Evolutionary conservation across 805 yeast species (phyloP).

Genomic region (Candida peoriensis): DNA sequence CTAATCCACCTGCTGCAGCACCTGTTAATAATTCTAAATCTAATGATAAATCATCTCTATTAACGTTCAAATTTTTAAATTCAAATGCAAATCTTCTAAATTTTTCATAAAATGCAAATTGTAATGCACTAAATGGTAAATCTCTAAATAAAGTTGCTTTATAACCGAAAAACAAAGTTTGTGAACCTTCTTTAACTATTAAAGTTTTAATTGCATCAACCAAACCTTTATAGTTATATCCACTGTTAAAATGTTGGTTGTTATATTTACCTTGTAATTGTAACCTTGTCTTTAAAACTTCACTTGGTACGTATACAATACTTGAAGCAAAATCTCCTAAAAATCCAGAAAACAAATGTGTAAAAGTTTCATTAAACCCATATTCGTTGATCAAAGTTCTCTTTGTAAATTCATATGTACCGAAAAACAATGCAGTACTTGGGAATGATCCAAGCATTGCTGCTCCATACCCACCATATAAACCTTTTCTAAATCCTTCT

Average conservation of each 20-base stretch:
- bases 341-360: constrained; percentile 83
- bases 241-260: constrained; percentile 72
- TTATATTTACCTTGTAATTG: constrained; percentile 89
- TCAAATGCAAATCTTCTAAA: constrained; percentile 58
- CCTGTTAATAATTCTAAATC: constrained; percentile 76
- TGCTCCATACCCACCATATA: constrained; percentile 90
- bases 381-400: constrained; percentile 59
- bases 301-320: constrained; percentile 89
- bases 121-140: constrained; percentile 92
- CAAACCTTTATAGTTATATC: constrained; percentile 81
- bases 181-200: constrained; percentile 61
- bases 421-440: constrained; percentile 89
- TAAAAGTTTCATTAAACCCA: constrained; percentile 67
- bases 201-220: constrained; percentile 66
- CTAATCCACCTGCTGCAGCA: constrained; percentile 92
- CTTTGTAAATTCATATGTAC: constrained; percentile 82
- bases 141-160: constrained; percentile 92
- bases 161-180: constrained; percentile 83
- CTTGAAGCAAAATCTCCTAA: constrained; percentile 92
- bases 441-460: constrained; percentile 93
- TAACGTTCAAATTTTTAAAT: constrained; percentile 24
- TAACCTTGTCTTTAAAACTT: constrained; percentile 86
- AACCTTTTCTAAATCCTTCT: constrained; percentile 81
- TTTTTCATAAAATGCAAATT: constrained; percentile 91
- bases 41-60: constrained; percentile 45